A percentile compares a stretch with the other conserved stretches of the same genome.
These are phyloP conservation scores for Fusarium nygamai DNA, from an alignment of 2,329 filamentous ascomycete species.

Conservation along the genomic window DNA sequence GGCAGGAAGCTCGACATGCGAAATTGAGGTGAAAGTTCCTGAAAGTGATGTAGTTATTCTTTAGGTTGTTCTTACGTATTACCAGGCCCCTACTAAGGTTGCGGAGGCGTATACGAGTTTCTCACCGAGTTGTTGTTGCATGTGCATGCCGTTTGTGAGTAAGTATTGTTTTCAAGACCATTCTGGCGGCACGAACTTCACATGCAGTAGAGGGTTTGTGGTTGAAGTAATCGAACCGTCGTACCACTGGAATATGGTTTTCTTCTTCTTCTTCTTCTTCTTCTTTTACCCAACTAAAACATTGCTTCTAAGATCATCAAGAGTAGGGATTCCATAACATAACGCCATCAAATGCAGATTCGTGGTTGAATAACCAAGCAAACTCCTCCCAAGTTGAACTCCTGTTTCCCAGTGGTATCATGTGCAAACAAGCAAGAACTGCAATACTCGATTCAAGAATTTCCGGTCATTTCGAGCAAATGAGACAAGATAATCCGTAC, in stretches of 20 bases:
- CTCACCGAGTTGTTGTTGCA: not conserved
- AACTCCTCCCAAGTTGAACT: slow-evolving; percentile 1
- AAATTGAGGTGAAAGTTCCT: slow-evolving; percentile 9
- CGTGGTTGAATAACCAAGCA: not conserved
- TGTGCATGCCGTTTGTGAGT: not conserved
- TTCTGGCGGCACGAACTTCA: not conserved
- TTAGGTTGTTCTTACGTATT: not conserved
- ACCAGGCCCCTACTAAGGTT: not conserved
- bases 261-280: not conserved
- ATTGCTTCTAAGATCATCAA: not conserved
- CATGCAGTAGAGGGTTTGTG: not conserved
- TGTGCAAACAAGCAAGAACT: not conserved
- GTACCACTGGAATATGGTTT: slow-evolving; percentile 12
- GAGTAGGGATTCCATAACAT: slow-evolving; percentile 25
- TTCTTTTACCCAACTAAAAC: not conserved
- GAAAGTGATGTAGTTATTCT: not conserved
- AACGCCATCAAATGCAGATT: not conserved
- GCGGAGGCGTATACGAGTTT: not conserved
- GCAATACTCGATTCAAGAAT: not conserved
- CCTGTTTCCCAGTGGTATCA: slow-evolving; percentile 24
- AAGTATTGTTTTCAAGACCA: not conserved
- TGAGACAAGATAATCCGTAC: not conserved
- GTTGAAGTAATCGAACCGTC: not conserved
- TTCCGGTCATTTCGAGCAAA: not conserved
- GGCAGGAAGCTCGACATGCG: slow-evolving; percentile 20